Conservation (phyloP, 306 rosid species). For the Cucumis melo region DNA sequence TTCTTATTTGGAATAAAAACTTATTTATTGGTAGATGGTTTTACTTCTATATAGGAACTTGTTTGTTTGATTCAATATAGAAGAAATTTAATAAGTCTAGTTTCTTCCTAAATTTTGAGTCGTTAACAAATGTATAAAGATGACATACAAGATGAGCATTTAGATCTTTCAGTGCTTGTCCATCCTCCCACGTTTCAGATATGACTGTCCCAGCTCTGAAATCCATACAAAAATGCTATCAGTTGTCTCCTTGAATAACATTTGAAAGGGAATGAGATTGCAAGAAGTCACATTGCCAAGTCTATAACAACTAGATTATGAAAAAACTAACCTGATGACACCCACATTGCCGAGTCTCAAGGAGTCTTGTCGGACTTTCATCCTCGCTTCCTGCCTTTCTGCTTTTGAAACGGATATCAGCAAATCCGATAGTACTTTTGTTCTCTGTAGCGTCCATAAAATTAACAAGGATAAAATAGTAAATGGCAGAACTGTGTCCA, state of each 20-base stretch:
- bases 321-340: conserved; percentile 57
- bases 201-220: conserved; percentile 95
- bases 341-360: conserved; percentile 98
- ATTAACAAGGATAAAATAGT: conserved; percentile 9
- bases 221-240: conserved; percentile 13
- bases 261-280: neutral
- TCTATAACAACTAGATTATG: neutral
- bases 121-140: conserved; percentile 4
- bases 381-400: conserved; percentile 94
- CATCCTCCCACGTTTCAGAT: conserved; percentile 99
- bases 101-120: neutral
- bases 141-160: conserved; percentile 81
- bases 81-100: too few relatives aligned
- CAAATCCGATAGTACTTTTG: conserved; percentile 79
- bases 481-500: neutral
- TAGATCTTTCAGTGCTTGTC: conserved; percentile 90
- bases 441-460: conserved; percentile 56
- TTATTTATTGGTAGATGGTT: too few relatives aligned
- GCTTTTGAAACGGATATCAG: conserved; percentile 93
- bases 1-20: neutral
- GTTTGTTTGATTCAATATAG: neutral
- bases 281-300: neutral
- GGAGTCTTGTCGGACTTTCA: conserved; percentile 94
- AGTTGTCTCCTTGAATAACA: neutral
- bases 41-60: neutral